phyloP scores from a whole-genome alignment of 2,329 filamentous ascomycete species.

The Talaromyces islandicus region DNA sequence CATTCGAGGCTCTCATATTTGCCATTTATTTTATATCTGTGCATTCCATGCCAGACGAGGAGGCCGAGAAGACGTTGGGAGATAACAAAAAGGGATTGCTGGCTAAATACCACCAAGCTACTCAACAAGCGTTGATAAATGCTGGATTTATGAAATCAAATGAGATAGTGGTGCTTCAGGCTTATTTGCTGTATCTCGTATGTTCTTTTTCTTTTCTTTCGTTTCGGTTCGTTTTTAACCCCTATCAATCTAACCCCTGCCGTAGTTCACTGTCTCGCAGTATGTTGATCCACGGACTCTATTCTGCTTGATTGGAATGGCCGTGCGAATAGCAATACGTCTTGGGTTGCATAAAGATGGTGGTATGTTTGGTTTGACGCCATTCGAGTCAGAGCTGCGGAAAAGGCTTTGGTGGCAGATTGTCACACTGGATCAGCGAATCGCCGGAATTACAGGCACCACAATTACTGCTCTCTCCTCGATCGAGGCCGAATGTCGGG shows the following conservation, averaged over 20 bases:
- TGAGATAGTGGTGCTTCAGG: conserved; percentile 42
- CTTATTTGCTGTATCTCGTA: conserved; percentile 50
- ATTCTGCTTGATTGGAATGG: not conserved
- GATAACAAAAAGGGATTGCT: conserved; percentile 33
- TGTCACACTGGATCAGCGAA: conserved; percentile 59
- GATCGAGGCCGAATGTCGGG: conserved; percentile 9
- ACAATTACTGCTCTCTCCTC: conserved; percentile 20
- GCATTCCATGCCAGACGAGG: conserved; percentile 50
- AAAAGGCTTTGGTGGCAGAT: conserved; percentile 66
- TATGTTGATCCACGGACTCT: not conserved
- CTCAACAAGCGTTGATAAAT: conserved; percentile 43
- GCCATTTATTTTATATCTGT: conserved; percentile 59
- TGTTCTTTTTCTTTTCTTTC: conserved; percentile 12
- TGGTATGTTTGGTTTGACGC: conserved; percentile 35
- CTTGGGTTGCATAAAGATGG: conserved; percentile 62
- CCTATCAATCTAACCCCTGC: not conserved
- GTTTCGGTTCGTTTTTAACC: not conserved
- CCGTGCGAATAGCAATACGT: conserved; percentile 45
- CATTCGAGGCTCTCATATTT: conserved; percentile 65
- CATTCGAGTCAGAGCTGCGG: conserved; percentile 60
- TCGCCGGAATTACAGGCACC: conserved; percentile 59
- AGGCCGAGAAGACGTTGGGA: conserved; percentile 42
- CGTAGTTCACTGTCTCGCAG: not conserved
- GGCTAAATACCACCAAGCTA: conserved; percentile 37
- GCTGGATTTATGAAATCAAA: conserved; percentile 35